phyloP scores from a whole-genome alignment of 257 asterid genomes.

The Fraxinus excelsior region DNA sequence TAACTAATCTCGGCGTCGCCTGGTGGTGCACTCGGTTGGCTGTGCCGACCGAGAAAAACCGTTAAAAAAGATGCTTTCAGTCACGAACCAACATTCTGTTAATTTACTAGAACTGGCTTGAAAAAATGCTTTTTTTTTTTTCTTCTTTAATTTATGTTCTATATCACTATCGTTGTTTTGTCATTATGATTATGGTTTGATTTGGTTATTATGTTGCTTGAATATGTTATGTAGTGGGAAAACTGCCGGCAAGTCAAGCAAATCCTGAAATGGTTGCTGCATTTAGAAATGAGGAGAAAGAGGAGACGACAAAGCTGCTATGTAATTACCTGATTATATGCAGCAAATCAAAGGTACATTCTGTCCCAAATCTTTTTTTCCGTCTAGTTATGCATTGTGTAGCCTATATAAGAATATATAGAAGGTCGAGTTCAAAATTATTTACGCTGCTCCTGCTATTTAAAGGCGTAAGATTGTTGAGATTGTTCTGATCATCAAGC shows the following conservation, averaged over 20 bases:
- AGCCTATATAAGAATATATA: too few species aligned
- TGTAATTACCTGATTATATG: conserved; percentile 51
- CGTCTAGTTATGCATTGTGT: too few species aligned
- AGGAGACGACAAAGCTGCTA: conserved; percentile 51
- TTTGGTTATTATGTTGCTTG: conserved; percentile 19
- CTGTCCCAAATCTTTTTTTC: background rate
- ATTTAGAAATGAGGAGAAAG: conserved; percentile 63
- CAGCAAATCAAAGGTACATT: conserved; percentile 57
- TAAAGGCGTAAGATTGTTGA: too few species aligned
- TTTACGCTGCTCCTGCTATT: too few species aligned
- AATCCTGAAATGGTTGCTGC: conserved; percentile 59
- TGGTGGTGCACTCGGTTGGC: too few species aligned
- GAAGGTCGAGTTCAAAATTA: too few species aligned
- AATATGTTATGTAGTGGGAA: conserved; percentile 65
- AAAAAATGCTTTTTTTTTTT: background rate
- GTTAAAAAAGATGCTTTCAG: too few species aligned
- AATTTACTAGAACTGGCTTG: background rate
- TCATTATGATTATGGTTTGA: background rate
- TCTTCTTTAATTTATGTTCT: too few species aligned
- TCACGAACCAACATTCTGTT: background rate
- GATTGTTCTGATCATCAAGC: too few species aligned
- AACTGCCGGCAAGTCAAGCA: conserved; percentile 76
- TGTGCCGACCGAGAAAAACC: too few species aligned
- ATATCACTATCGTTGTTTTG: background rate
- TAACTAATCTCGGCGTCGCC: too few species aligned